These are phyloP conservation scores for Neophaeococcomyces mojaviensis DNA, from an alignment of 2,329 filamentous ascomycete species.

Conservation along the genomic window DNA sequence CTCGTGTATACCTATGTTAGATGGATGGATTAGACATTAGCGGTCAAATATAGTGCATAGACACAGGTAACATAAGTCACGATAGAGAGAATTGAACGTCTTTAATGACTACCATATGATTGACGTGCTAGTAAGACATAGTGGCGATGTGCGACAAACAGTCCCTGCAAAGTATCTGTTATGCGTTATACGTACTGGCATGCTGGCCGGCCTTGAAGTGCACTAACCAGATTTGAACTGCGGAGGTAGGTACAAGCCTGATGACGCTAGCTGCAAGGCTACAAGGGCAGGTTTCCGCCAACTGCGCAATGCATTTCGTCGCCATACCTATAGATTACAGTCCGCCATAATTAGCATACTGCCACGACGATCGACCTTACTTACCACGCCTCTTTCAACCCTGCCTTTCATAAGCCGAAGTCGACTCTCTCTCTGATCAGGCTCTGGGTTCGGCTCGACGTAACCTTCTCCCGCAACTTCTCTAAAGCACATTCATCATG, in stretches of 20 bases:
- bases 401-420: too few relatives aligned
- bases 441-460: too few relatives aligned
- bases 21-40: not conserved
- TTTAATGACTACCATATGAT: too few relatives aligned
- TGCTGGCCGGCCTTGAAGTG: not conserved
- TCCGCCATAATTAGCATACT: too few relatives aligned
- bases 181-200: too few relatives aligned
- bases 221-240: not conserved
- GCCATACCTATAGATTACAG: not conserved
- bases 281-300: not conserved
- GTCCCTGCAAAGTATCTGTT: too few relatives aligned
- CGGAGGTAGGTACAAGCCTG: not conserved
- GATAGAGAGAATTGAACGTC: too few relatives aligned
- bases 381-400: not conserved
- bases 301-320: not conserved
- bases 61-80: not conserved
- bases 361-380: too few relatives aligned
- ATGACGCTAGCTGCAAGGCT: conserved; percentile 3
- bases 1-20: not conserved
- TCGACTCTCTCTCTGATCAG: too few relatives aligned
- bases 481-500: conserved; percentile 55
- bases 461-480: too few relatives aligned
- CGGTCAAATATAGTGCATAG: not conserved
- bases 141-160: too few relatives aligned
- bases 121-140: too few relatives aligned